Conservation (phyloP, 495 filamentous ascomycete species). For the Penicillium alfredii region DNA sequence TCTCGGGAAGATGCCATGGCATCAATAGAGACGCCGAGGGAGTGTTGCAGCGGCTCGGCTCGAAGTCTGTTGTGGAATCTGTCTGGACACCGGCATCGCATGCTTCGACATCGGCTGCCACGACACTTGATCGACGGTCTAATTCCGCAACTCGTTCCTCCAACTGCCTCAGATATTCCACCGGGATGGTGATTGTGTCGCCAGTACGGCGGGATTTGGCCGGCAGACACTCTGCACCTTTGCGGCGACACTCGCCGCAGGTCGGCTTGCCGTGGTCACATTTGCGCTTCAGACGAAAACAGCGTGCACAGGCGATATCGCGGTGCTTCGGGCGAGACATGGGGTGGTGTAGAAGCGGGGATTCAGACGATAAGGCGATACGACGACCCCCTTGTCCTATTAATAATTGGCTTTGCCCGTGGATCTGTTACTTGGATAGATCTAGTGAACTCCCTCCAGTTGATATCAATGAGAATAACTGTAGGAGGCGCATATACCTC, state of each 20-base stretch:
- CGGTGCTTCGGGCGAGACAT: slow-evolving; percentile 25
- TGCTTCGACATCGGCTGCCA: slow-evolving; percentile 1
- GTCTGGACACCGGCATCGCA: slow-evolving; percentile 29
- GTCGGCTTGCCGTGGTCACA: slow-evolving; percentile 31
- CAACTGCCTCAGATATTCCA: slow-evolving; percentile 27
- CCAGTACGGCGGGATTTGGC: slow-evolving; percentile 23
- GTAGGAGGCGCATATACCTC: no score
- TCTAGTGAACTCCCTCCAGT: no score
- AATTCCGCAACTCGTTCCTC: slow-evolving; percentile 23
- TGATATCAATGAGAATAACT: no score
- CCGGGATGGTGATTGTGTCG: slow-evolving; percentile 27
- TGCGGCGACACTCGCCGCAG: slow-evolving; percentile 30
- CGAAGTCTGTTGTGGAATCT: slow-evolving; percentile 7
- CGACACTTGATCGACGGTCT: slow-evolving; percentile 2
- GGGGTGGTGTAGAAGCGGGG: slow-evolving; percentile 10
- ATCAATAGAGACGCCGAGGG: not conserved
- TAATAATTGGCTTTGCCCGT: no score
- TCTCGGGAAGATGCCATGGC: slow-evolving; percentile 1
- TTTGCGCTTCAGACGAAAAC: slow-evolving; percentile 31
- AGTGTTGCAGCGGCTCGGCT: no score
- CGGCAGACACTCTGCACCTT: slow-evolving; percentile 29
- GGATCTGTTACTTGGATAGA: no score
- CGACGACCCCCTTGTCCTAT: no score
- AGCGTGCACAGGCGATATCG: slow-evolving; percentile 30
- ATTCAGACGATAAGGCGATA: slow-evolving; percentile 5